Base-by-base conservation (phyloP, 192 early-diverging fungal genomes). In the Dissophora globulifera region DNA sequence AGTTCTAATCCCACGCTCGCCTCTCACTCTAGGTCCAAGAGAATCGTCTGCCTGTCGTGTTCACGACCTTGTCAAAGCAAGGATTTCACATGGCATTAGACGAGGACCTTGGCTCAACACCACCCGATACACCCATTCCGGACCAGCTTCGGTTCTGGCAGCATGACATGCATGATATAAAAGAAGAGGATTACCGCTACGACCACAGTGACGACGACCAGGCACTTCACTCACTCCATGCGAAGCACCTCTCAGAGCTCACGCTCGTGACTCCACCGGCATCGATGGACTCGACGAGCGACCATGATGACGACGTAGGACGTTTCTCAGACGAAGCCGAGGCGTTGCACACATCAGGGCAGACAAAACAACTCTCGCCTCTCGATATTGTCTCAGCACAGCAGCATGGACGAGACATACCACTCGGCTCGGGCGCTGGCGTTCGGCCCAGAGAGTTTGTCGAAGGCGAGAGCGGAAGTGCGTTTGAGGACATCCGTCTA, bases 1-100 rank as follows among this genome's bases (percentile, higher is more conserved):
- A 7, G 13, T 26, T 4, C 10, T 10, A 27, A 50, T 50, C 49
- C 4, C 20, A 7, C 49, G 11, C 38, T 40, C 7, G 13, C 13
- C 13, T 40, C 7, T 22, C 17, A 0, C 52, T 13, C 0, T 54
- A 88, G 84, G 78, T 91, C 26, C 88, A 89, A 64, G 89, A 92
- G 50, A 66, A 79, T 20, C 80, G 84, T 17, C 72, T 92, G 17
- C 58, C 81, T 26, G 62, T 85, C 22, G 89, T 86, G n/a, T 79
- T 86, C 22, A 62, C 76, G 17, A 83, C 82, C 16, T 61, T 90
- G 1, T 83, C 84, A 9, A 51, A 69, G 23, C 41, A 79, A 45
- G 82, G 79, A 17, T 60, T 84, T 49, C 69, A 84, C 15, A 53
- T 82, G 50, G 64, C 57, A 11, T 32, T 41, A 13, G 72, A 76